Percentiles rank a stretch among this genome's conserved stretches.
Evolutionary conservation across 306 rosid genomes (phyloP).

Genomic region (Pterocarpus macrocarpus): DNA sequence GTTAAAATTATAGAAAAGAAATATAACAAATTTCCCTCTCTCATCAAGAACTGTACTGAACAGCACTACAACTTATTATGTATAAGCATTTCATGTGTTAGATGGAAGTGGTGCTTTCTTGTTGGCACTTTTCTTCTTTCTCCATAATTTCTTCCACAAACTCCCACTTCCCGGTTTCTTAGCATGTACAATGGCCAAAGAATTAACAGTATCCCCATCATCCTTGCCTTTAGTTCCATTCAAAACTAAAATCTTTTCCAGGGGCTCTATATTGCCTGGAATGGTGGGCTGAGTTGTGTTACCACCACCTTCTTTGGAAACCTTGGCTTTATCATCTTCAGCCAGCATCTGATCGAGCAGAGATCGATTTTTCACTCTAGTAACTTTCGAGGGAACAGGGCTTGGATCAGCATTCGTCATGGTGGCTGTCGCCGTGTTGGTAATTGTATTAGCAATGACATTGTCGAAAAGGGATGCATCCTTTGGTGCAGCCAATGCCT

Average conservation of each 20-base stretch:
- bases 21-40: conserved; percentile 3
- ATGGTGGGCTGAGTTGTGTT: conserved; percentile 41
- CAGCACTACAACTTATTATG: conserved; percentile 30
- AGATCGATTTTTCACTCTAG: conserved; percentile 61
- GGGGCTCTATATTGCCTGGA: conserved; percentile 47
- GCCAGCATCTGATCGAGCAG: conserved; percentile 80
- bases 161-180: conserved; percentile 61
- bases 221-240: conserved; percentile 46
- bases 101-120: conserved; percentile 57
- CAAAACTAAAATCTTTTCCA: conserved; percentile 60
- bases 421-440: conserved; percentile 9
- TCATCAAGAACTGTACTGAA: conserved; percentile 35
- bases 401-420: conserved; percentile 29
- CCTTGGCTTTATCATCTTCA: conserved; percentile 64
- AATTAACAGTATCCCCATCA: conserved; percentile 45
- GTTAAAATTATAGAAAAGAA: conserved; percentile 15
- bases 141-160: conserved; percentile 79
- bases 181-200: conserved; percentile 71
- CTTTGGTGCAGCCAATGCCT: conserved; percentile 79
- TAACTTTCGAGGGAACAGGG: conserved; percentile 40
- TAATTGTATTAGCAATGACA: conserved; percentile 48
- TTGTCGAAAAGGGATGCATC: conserved; percentile 70
- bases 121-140: conserved; percentile 71
- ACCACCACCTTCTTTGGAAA: conserved; percentile 47
- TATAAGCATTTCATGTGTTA: conserved; percentile 49